Percentiles rank a stretch among this genome's conserved stretches.
These are phyloP conservation scores for Echinosophora koreensis DNA, from an alignment of 306 rosid species.

Conservation along the genomic window DNA sequence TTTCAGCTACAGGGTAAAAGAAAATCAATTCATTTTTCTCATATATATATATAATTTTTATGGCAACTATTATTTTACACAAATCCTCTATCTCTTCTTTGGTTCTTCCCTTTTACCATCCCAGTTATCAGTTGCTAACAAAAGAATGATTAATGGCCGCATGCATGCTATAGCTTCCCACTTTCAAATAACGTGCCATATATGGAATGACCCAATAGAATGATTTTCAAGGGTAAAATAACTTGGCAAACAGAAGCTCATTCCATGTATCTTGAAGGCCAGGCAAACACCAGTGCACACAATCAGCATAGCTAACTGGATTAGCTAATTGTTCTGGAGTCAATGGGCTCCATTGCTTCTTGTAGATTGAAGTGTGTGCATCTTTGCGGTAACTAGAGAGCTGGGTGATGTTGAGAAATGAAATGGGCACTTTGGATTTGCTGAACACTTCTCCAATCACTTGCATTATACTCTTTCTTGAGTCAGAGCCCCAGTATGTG, in stretches of 20 bases:
- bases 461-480: conserved; percentile 76
- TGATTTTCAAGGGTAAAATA: conserved; percentile 68
- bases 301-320: conserved; percentile 91
- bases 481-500: conserved; percentile 83
- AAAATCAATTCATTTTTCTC: conserved; percentile 32
- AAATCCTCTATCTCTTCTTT: conserved; percentile 11
- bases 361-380: conserved; percentile 92
- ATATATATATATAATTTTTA: not conserved
- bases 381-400: conserved; percentile 84
- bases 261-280: conserved; percentile 99
- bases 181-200: conserved; percentile 23
- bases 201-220: not conserved
- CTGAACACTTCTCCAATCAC: conserved; percentile 78
- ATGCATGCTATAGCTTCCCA: not conserved
- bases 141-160: not conserved
- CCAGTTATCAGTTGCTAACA: not conserved
- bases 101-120: not conserved
- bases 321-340: conserved; percentile 82
- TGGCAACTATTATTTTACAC: conserved; percentile 21
- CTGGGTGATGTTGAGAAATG: conserved; percentile 90
- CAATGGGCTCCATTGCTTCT: conserved; percentile 91
- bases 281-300: conserved; percentile 97
- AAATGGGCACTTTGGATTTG: conserved; percentile 71
- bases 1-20: conserved; percentile 10
- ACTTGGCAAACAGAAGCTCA: conserved; percentile 87